Percentiles rank a stretch among this genome's conserved stretches.
These are phyloP conservation scores for Melaleuca quinquenervia DNA, from an alignment of 345 rosid species.

Conservation along the genomic window DNA sequence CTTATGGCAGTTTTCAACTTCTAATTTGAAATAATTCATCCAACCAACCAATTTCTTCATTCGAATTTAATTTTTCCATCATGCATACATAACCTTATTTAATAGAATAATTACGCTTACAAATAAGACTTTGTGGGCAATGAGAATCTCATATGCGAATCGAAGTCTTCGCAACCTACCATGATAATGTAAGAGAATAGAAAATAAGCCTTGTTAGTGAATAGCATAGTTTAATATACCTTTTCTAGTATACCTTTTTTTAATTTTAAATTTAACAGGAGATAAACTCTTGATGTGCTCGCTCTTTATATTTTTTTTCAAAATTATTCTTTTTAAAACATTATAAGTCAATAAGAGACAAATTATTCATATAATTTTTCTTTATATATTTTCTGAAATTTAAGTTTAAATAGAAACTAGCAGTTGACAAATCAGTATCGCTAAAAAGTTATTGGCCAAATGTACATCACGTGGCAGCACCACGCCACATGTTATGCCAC, in stretches of 20 bases:
- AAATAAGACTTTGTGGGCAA: background rate
- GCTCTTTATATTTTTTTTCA: background rate
- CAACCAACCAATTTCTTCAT: background rate
- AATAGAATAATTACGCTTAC: background rate
- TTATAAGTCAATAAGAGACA: background rate
- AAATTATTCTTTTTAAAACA: background rate
- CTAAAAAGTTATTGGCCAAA: background rate
- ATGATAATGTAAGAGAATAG: background rate
- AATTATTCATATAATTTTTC: background rate
- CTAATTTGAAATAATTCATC: background rate
- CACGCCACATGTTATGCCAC: background rate
- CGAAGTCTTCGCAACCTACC: rapidly evolving
- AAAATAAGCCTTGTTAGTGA: background rate
- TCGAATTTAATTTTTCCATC: background rate
- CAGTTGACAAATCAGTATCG: background rate
- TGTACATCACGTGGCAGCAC: background rate
- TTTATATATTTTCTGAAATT: background rate
- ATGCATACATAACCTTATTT: background rate
- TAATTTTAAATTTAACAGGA: background rate
- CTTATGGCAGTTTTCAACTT: background rate
- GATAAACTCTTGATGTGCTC: background rate
- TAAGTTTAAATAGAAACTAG: background rate
- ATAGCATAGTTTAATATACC: background rate
- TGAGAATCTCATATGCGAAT: background rate
- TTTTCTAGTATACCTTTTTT: background rate